Evolutionary conservation across 1,139 yeast species (phyloP), one percentile per base, ranked within the genome.

Genomic region (Pichia cactophila): DNA sequence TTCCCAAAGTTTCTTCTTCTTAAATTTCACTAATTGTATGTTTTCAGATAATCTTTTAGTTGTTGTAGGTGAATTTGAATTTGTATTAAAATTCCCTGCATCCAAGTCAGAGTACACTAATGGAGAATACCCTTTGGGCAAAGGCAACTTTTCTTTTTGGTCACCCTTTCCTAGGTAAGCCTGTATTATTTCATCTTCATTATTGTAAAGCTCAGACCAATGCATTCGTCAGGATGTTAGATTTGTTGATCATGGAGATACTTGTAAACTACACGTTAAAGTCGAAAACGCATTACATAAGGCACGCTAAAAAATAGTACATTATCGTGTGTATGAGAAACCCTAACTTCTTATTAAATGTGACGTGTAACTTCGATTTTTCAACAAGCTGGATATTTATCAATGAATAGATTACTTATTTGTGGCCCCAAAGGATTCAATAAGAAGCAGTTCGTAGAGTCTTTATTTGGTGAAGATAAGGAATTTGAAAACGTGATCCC

Each of bases 1-100:
- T 54, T 87, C 95, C 96, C 97, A 88, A 0, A 95, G 92, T 83
- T 86, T 62, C 76, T 78, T 29, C 70, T 65, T 59, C 75, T 80
- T 50, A 80, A 65, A 28, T 67, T 69, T 44, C 71, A 71, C 37
- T 75, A 46, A 14, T 53, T 60, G 33, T 47, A 47, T 28, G 41
- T 55, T 54, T 20, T 49, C 51, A 17, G 36, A 41, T 2, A 26
- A 47, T 20, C 43, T 33, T 35, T 47, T 47, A 5, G 17, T 36
- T 17, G 39, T 39, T 26, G 26, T 40, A 17, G 16, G 11, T 40
- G 45, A 8, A 31, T 8, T 45, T 42, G 11, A 40, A 47, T 33
- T 17, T 39, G 28, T 44, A 41, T 38, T 51, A 26, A 44, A 29
- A 17, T 48, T 54, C 39, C 58, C 54, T 8, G 54, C 56, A 40